Evolutionary conservation across 2,329 filamentous ascomycete genomes (phyloP).

Genomic region (Beauveria asiatica): DNA sequence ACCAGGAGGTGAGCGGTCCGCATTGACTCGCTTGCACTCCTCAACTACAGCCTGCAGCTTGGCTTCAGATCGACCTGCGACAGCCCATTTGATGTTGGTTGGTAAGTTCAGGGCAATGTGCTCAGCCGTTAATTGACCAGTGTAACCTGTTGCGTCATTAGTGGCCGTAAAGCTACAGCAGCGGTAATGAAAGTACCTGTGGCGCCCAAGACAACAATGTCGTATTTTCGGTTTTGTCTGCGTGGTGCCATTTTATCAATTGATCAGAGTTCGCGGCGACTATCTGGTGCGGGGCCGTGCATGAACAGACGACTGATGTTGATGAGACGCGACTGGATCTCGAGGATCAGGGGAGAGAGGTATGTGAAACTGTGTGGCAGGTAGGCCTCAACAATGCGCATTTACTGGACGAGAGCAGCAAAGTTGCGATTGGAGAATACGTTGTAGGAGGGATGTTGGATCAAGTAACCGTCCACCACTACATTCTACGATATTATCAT

Average conservation of each 20-base stretch:
- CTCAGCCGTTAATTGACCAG: constrained; percentile 67
- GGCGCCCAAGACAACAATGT: constrained; percentile 49
- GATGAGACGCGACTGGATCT: not conserved
- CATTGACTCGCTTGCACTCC: constrained; percentile 57
- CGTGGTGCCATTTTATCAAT: constrained; percentile 34
- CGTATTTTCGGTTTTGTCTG: constrained; percentile 45
- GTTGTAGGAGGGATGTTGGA: not conserved
- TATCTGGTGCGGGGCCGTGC: not conserved
- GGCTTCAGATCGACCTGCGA: constrained; percentile 70
- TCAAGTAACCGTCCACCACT: not conserved
- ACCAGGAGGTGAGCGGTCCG: constrained; percentile 65
- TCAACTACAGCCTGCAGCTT: constrained; percentile 65
- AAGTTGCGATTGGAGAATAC: not conserved
- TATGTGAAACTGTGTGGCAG: not conserved
- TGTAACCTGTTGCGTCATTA: constrained; percentile 57
- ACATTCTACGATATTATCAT: not conserved
- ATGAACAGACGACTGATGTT: not conserved
- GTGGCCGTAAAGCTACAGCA: not conserved
- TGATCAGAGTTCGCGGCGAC: not conserved
- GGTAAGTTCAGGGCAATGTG: constrained; percentile 64
- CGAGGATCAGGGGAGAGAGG: constrained; percentile 2
- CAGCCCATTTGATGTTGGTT: constrained; percentile 75
- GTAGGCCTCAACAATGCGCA: not conserved
- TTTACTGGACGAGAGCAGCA: not conserved
- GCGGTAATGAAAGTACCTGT: constrained; percentile 35